Evolutionary conservation across 2,329 filamentous ascomycete species (phyloP).

Genomic region (Epichloe scottii): DNA sequence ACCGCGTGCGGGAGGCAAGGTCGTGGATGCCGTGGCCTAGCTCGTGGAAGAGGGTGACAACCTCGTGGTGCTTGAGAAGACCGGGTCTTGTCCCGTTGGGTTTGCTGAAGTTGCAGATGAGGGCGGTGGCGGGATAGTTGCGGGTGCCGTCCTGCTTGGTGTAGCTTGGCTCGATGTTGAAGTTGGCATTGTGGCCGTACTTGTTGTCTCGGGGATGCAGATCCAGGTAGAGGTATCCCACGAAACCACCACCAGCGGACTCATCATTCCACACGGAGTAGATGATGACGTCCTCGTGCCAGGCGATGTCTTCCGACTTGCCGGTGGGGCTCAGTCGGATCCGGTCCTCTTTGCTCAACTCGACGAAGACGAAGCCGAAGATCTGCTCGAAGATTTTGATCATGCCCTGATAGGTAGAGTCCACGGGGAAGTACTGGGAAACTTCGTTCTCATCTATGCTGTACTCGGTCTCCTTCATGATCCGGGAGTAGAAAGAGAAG

Average conservation of each 20-base stretch:
- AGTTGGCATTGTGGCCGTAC: conserved; percentile 77
- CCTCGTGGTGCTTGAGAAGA: conserved; percentile 71
- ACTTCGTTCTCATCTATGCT: conserved; percentile 69
- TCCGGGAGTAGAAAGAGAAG: conserved; percentile 63
- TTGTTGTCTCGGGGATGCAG: conserved; percentile 70
- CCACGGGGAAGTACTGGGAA: conserved; percentile 72
- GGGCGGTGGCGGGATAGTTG: conserved; percentile 63
- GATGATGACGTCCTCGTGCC: conserved; percentile 73
- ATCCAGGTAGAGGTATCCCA: conserved; percentile 75
- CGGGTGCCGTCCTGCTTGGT: conserved; percentile 53
- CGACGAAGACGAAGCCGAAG: conserved; percentile 67
- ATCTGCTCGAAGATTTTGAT: conserved; percentile 72
- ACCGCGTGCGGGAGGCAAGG: conserved; percentile 48
- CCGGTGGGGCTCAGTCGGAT: conserved; percentile 52
- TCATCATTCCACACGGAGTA: conserved; percentile 76
- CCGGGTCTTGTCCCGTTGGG: conserved; percentile 64
- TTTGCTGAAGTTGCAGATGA: conserved; percentile 81
- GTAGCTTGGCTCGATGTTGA: conserved; percentile 66
- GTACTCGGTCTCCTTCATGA: conserved; percentile 72
- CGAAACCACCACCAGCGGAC: conserved; percentile 56
- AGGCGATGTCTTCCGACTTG: conserved; percentile 59
- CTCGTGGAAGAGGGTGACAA: conserved; percentile 73
- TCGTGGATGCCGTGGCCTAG: conserved; percentile 61
- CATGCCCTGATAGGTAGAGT: conserved; percentile 64
- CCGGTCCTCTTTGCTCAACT: conserved; percentile 55